Base-by-base conservation (phyloP, 805 yeast genomes). In the Yamadazyma endophytica region DNA sequence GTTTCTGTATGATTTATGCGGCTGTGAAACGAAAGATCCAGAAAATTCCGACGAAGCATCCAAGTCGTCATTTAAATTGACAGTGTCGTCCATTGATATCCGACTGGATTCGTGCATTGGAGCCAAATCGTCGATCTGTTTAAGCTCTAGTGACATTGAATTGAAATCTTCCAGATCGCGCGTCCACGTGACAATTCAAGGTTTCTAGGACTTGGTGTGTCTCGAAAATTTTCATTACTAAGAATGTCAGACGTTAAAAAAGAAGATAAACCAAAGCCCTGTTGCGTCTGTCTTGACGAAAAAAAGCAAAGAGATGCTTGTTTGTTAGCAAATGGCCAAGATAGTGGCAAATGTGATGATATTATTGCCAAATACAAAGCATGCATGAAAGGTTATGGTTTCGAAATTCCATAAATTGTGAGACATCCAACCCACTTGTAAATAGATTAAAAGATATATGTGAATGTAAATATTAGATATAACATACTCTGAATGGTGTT, bases 331-430 rank as follows among this genome's bases (percentile, higher is more conserved):
- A 78, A 84, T 47, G 96, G 96, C 28, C 81, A 81, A 44, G 97
- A 88, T 13, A 70, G 84, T 27, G 86, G 80, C 19, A 81, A 86
- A 47, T 90, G 98, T 60, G 74, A 79, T 37, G 74, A 72, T 33
- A 56, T 86, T 31, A 82, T 90, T 40, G 61, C 61, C 14, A 67
- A 76, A 37, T 92, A 92, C 69, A 89, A 88, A 59, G 51, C 53
- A 17, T 90, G 98, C 63, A 90, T 90, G 98, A 80, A 79, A 51
- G 87, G 95, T 13, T 90, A 62, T 55, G 98, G 98, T 0, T 90
- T 90, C 58, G 74, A 70, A 29, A 58, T 64, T 32, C 35, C 36
- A 20, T 38, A 49, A 45, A 32, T 51, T 40, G n/a, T n/a, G n/a
- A n/a, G n/a, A n/a, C n/a, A n/a, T n/a, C n/a, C n/a, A n/a, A n/a